Evolutionary conservation across 305 asterid species (phyloP), one percentile per base, ranked within the genome.

Genomic region (Fraxinus baroniana): DNA sequence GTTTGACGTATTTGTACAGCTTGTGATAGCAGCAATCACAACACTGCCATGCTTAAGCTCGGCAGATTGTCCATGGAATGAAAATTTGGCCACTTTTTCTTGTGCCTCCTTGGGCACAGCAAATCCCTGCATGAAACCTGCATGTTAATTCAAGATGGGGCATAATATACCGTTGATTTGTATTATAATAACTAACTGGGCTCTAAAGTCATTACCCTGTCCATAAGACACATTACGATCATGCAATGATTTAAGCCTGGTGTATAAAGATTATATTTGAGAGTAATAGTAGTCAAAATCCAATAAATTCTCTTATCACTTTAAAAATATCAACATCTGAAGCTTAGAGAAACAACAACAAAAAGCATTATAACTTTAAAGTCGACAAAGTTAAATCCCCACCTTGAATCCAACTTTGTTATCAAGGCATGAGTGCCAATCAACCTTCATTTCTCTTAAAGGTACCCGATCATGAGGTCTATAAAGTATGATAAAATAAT

Each of bases 381-480:
- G 35, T 64, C 18, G 55, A 44, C 68, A 74, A 26, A 52, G 77
- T 82, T 18, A 74, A 75, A 80, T 64, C 39, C 89, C 88, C 85
- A 92, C 98, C 98, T 96, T 96, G 92, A 96, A 96, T 78, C 99
- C 99, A 85, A 91, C 94, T 90, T 93, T 93, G 88, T 80, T 96
- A 78, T 94, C 93, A 81, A 96, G 98, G 89, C 99, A 96, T 78
- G 95, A 90, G 89, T 90, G 97, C 99, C 99, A 96, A 85, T 96
- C 99, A 76, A 90, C 87, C 88, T 96, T 96, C 99, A 96, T 93
- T 30, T 94, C 97, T 89, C 90, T 96, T 89, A 94, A 83, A 74
- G 93, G 84, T 76, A 96, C 99, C 15, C 98, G 93, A 74, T 96
- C 99, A 91, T 96, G 99, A 80, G 99, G 98, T 89, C 99, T 96